Base-by-base conservation (phyloP, 2,329 filamentous ascomycete genomes). In the Huntiella bhutanensis region DNA sequence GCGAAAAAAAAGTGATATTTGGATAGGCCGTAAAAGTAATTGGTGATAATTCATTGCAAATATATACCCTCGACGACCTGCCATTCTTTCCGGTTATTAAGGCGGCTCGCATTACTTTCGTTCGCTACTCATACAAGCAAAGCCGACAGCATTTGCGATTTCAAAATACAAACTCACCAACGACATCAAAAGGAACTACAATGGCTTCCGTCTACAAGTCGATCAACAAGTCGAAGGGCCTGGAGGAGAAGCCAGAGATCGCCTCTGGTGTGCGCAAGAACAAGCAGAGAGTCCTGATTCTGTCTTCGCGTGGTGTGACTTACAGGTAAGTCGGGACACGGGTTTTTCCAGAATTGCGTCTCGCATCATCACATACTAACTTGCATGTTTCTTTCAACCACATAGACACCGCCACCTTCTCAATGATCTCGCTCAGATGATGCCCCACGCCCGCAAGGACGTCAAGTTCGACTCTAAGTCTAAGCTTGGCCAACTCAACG, bases 381-480 rank as follows among this genome's bases (percentile, higher is more conserved):
- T 40, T 40, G 16, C n/a, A 6, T 40, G 13, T 17, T 11, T 41
- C 22, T 15, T 22, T 34, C 13, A 34, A 45, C 17, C 43, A 36
- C 50, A 35, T 55, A 92, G 88, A 62, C 91, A 95, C 62, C 82
- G 91, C 38, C 91, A 98, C 65, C 70, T 98, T 38, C 72, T 98
- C 52, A 83, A 87, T 57, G 91, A 98, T 58, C 70, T 98, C 41
- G 77, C 85, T 49, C 73, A 81, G 28, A 77, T 98, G 62, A 77
- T 98, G 53, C 91, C 91, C 2, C 91, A 98, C 61, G 79, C 80
- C 53, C 78, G 85, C 58, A 94, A 93, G 66, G 91, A 98, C 60
- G 85, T 82, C 55, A 98, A 98, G 64, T 83, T 95, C 54, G 91
- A 98, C 62, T 91, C 85, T 45, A 96, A 96, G 66, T 87, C 83